These are phyloP conservation scores for Ambrosia hybrid DNA, from an alignment of 140 eudicot species.

Conservation along the genomic window DNA sequence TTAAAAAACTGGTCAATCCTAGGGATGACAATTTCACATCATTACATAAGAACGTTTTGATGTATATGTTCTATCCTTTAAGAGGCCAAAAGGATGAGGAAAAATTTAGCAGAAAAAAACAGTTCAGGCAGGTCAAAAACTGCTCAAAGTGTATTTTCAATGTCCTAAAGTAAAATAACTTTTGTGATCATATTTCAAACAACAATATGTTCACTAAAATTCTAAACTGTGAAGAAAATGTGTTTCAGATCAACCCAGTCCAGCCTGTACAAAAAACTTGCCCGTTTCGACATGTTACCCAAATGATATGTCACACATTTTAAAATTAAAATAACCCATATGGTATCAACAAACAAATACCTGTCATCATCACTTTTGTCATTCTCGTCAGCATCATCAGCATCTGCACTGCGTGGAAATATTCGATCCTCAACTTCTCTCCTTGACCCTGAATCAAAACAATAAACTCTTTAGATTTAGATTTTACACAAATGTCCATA, in stretches of 20 bases:
- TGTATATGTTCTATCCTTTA: not conserved
- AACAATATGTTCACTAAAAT: not conserved
- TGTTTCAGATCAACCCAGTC: not conserved
- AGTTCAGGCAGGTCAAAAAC: not conserved
- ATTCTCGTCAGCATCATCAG: constrained; percentile 90
- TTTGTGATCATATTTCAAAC: not conserved
- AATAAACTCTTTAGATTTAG: not conserved
- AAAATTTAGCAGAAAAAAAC: not conserved
- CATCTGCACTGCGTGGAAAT: constrained; percentile 79
- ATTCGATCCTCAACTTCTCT: constrained; percentile 88
- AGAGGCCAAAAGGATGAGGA: not conserved
- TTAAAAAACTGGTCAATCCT: not conserved
- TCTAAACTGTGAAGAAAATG: not conserved
- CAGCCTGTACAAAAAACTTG: not conserved
- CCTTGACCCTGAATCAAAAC: constrained; percentile 55
- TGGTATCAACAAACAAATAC: constrained; percentile 25
- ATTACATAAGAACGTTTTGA: not conserved
- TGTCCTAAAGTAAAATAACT: too few relatives aligned
- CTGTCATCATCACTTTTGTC: constrained; percentile 79
- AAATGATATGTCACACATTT: not conserved
- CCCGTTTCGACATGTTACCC: not conserved
- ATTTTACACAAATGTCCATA: not conserved
- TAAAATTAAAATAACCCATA: not conserved
- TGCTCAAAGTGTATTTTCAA: too few relatives aligned
- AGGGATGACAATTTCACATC: not conserved